Conservation (phyloP, 176 grass and related monocot genomes). For the Bromus sterilis region DNA sequence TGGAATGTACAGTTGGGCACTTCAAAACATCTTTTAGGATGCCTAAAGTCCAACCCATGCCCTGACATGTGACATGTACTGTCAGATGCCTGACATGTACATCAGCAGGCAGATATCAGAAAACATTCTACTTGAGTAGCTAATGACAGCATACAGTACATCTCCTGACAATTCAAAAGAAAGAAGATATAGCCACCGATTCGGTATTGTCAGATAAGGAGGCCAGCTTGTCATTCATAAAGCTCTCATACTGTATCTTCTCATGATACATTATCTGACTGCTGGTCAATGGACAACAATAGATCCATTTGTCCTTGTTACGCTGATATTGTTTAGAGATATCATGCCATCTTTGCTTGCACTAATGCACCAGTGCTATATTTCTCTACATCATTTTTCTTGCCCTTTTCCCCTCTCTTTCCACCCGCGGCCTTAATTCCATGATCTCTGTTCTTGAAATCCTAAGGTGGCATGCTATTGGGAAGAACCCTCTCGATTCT, state of each 20-base stretch:
- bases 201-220: background rate
- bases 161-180: background rate
- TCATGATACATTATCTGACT: background rate
- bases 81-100: background rate
- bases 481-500: slow-evolving; percentile 84
- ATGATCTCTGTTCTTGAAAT: slow-evolving; percentile 8
- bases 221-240: background rate
- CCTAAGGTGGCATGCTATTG: slow-evolving; percentile 76
- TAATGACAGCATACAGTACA: background rate
- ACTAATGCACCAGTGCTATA: background rate
- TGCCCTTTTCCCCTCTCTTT: background rate
- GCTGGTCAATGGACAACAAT: background rate
- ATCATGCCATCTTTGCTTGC: background rate
- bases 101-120: background rate
- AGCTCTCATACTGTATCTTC: background rate
- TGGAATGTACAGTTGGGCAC: background rate
- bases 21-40: too few species aligned
- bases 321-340: background rate
- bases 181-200: background rate
- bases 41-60: too few species aligned
- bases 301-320: background rate
- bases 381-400: slow-evolving; percentile 2
- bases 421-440: background rate
- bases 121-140: background rate
- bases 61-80: too few species aligned